Conservation (phyloP, 1,139 yeast genomes). For the Kodamaea fungicola region DNA sequence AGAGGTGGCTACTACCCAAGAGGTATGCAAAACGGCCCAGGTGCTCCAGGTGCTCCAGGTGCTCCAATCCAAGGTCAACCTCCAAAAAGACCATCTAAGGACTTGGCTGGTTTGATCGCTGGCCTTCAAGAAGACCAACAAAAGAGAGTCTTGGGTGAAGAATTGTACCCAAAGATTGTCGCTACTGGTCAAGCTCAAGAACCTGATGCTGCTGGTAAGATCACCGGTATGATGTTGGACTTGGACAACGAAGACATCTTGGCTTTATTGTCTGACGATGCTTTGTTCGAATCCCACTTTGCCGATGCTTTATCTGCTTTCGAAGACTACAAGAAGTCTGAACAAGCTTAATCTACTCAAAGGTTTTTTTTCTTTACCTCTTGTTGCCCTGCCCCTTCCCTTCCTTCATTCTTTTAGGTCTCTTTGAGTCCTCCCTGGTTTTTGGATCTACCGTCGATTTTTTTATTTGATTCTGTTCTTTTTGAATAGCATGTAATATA, state of each 20-base stretch:
- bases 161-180: slow-evolving; percentile 90
- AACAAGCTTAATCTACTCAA: slow-evolving; percentile 13
- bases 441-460: slow-evolving; percentile 1
- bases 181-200: slow-evolving; percentile 84
- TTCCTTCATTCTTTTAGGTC: not conserved
- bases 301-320: slow-evolving; percentile 94
- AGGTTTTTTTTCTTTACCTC: slow-evolving; percentile 2
- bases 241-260: slow-evolving; percentile 91
- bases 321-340: slow-evolving; percentile 70
- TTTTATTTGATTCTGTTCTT: slow-evolving; percentile 1
- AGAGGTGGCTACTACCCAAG: slow-evolving; percentile 47
- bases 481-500: slow-evolving; percentile 6
- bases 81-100: slow-evolving; percentile 35
- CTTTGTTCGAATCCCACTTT: slow-evolving; percentile 84
- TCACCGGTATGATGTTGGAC: slow-evolving; percentile 98
- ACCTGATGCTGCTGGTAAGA: slow-evolving; percentile 96
- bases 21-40: slow-evolving; percentile 21
- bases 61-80: slow-evolving; percentile 29
- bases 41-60: slow-evolving; percentile 5
- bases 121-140: slow-evolving; percentile 81
- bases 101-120: slow-evolving; percentile 58
- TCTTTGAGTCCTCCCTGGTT: not conserved
- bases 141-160: slow-evolving; percentile 97
- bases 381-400: not conserved
- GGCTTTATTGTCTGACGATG: slow-evolving; percentile 85